Percentiles rank a stretch among this genome's conserved stretches.
phyloP scores from a whole-genome alignment of 225 moss, liverwort and hornwort genomes.

The Climacium dendroides region DNA sequence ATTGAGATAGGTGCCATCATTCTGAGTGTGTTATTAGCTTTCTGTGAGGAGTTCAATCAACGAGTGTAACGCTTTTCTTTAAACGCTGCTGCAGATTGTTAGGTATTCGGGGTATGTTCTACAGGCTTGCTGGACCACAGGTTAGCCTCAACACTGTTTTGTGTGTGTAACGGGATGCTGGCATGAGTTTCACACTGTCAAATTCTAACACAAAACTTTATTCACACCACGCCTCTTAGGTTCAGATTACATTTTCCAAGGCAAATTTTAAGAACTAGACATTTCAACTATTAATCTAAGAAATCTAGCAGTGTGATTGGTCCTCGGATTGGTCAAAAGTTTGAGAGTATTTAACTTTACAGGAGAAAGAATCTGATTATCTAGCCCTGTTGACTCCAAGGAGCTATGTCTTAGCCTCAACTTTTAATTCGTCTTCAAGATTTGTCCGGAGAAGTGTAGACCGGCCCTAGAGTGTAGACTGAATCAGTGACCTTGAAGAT shows the following conservation, averaged over 20 bases:
- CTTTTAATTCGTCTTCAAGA: too few species aligned
- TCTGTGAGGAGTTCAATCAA: not conserved
- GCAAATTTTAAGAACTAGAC: not conserved
- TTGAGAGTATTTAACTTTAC: not conserved
- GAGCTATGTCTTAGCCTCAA: too few species aligned
- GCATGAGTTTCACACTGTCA: not conserved
- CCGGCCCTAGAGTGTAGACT: too few species aligned
- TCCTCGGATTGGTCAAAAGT: not conserved
- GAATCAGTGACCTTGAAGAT: too few species aligned
- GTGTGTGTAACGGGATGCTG: not conserved
- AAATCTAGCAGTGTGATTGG: not conserved
- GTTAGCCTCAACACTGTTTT: conserved; percentile 6
- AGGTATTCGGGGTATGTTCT: conserved; percentile 84
- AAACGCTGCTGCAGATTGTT: conserved; percentile 54
- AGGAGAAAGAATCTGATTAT: too few species aligned
- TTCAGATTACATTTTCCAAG: not conserved
- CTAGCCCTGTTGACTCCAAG: too few species aligned
- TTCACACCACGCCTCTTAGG: not conserved
- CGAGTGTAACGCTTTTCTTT: not conserved
- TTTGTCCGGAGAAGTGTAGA: too few species aligned
- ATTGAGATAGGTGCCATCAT: not conserved
- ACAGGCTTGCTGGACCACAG: conserved; percentile 91
- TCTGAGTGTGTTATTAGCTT: not conserved
- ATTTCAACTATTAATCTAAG: not conserved
- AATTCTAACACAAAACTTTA: not conserved